Conservation (phyloP, 2,329 filamentous ascomycete species). For the Cercospora sp. region DNA sequence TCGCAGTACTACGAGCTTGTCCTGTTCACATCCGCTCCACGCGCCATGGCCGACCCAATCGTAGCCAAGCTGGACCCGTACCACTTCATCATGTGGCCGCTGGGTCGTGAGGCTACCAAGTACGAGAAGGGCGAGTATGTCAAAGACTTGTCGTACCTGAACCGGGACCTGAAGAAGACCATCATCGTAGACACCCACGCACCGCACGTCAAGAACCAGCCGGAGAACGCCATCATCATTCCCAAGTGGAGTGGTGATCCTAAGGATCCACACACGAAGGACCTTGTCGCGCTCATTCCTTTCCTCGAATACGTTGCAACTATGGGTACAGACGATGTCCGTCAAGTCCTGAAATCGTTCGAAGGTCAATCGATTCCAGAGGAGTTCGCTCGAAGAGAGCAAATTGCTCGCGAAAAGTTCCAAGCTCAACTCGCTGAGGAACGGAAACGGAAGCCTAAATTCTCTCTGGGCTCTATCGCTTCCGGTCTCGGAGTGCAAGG, state of each 20-base stretch:
- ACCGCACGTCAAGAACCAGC: constrained; percentile 80
- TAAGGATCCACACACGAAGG: constrained; percentile 64
- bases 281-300: constrained; percentile 84
- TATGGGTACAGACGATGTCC: constrained; percentile 86
- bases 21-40: constrained; percentile 87
- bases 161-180: constrained; percentile 91
- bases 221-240: constrained; percentile 93
- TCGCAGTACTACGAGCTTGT: constrained; percentile 98
- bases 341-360: constrained; percentile 51
- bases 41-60: constrained; percentile 79
- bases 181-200: constrained; percentile 89
- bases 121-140: constrained; percentile 95
- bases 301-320: constrained; percentile 97
- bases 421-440: constrained; percentile 73
- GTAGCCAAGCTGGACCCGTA: constrained; percentile 93
- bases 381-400: constrained; percentile 88
- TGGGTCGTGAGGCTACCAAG: constrained; percentile 94
- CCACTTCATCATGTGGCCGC: constrained; percentile 90
- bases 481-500: constrained; percentile 78
- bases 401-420: constrained; percentile 80
- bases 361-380: constrained; percentile 84
- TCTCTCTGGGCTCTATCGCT: constrained; percentile 59
- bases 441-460: constrained; percentile 61
- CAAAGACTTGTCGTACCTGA: constrained; percentile 98
- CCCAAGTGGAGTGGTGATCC: constrained; percentile 85